Evolutionary conservation across 1,284 basidiomycete genomes (phyloP).

Genomic region (Sporisorium iseilematis-ciliati): DNA sequence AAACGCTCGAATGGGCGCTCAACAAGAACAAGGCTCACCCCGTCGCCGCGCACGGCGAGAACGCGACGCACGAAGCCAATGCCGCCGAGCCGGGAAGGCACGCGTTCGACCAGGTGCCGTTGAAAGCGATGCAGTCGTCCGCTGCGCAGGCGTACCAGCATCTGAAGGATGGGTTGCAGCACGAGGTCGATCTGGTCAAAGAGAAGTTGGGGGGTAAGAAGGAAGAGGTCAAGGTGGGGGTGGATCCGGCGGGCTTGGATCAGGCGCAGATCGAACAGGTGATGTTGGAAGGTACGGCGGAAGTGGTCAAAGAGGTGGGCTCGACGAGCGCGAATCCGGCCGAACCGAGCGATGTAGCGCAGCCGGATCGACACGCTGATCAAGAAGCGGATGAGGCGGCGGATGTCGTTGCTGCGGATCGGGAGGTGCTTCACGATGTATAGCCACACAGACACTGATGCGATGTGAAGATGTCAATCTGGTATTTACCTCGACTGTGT

Average conservation of each 20-base stretch:
- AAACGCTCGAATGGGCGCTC: slow-evolving; percentile 34
- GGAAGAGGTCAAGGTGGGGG: slow-evolving; percentile 22
- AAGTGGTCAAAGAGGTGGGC: slow-evolving; percentile 10
- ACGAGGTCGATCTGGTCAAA: slow-evolving; percentile 37
- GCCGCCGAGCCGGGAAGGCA: slow-evolving; percentile 48
- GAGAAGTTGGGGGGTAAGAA: slow-evolving; percentile 23
- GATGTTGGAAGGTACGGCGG: slow-evolving; percentile 54
- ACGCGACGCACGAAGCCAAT: slow-evolving; percentile 13
- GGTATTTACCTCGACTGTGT: neutral
- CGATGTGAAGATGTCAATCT: too few relatives aligned
- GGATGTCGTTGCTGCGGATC: slow-evolving; percentile 31
- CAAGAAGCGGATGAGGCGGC: slow-evolving; percentile 50
- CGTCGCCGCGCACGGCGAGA: neutral
- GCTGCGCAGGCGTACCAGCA: slow-evolving; percentile 25
- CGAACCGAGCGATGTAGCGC: slow-evolving; percentile 22
- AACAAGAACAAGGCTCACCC: slow-evolving; percentile 3
- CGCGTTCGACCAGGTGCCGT: slow-evolving; percentile 45
- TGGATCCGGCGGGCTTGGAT: slow-evolving; percentile 53
- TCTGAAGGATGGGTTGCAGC: slow-evolving; percentile 35
- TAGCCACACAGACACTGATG: neutral
- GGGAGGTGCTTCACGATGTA: slow-evolving; percentile 13
- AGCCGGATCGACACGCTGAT: slow-evolving; percentile 41
- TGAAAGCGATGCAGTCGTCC: slow-evolving; percentile 35
- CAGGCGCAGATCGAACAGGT: slow-evolving; percentile 57
- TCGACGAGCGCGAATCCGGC: neutral